A percentile compares a stretch with the other conserved stretches of the same genome.
Conservation (phyloP, 345 rosid genomes). For the Aquilaria malaccensis region DNA sequence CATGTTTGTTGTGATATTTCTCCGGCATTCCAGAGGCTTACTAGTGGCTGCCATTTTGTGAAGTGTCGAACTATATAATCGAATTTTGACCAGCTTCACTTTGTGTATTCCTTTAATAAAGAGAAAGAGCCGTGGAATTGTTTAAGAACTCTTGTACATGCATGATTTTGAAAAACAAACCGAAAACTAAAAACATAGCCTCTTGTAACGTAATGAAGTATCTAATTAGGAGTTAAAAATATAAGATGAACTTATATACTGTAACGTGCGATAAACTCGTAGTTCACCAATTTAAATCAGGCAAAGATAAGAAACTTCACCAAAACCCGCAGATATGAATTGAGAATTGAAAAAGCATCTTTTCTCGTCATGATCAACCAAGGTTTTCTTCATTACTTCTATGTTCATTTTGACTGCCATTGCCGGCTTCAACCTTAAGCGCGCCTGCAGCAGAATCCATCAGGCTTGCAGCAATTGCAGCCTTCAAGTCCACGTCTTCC, state of each 20-base stretch:
- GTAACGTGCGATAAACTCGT: conserved; percentile 10
- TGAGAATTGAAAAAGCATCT: conserved; percentile 8
- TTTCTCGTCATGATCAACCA: conserved; percentile 17
- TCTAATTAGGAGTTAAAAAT: conserved; percentile 3
- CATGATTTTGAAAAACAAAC: no score
- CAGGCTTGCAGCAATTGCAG: conserved; percentile 89
- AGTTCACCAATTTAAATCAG: conserved; percentile 14
- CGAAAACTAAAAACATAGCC: no score
- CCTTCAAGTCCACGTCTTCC: conserved; percentile 81
- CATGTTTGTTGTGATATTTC: no score
- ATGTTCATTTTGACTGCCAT: conserved; percentile 22
- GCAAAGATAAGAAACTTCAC: conserved; percentile 12
- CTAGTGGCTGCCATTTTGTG: no score
- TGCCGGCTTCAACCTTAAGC: conserved; percentile 24
- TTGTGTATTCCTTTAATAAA: no score
- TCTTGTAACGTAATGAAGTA: no score
- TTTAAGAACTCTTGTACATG: no score
- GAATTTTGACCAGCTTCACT: no score
- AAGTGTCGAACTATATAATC: no score
- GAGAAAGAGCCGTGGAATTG: no score
- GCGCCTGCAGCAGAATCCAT: conserved; percentile 51
- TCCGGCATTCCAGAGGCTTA: no score
- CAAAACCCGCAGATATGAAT: neutral
- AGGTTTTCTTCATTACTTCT: conserved; percentile 21
- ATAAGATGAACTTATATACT: conserved; percentile 16